Base-by-base conservation (phyloP, 805 yeast genomes). In the Metschnikowia gelsemii region DNA sequence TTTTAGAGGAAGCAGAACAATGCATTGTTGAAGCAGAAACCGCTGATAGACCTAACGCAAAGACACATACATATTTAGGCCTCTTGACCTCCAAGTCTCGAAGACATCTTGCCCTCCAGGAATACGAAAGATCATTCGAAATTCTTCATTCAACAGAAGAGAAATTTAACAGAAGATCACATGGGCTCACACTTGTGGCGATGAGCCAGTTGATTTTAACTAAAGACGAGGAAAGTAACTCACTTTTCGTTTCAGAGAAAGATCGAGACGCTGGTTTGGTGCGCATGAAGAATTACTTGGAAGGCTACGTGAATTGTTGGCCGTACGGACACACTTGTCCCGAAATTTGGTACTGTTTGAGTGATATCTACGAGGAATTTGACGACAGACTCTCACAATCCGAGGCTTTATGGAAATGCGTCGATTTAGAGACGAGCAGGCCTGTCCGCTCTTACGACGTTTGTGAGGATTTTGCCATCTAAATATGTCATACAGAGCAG, bases 1-100 rank as follows among this genome's bases (percentile, higher is more conserved):
- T 76, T 28, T 48, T 64, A 1, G 72, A 66, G 2, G 95, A 87
- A 39, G 79, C 90, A 1, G 80, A 80, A 52, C 80, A 76, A 43
- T 83, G 95, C 34, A 72, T 88, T 4, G 71, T 74, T 6, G 96
- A 88, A 59, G 87, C 95, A 1, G 82, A 76, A 43, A 61, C 69
- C 1, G 68, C 73, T 2, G 63, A 55, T 38, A 66, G 67, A 24
- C 72, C 77, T 9, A 75, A 72, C 26, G 62, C 69, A 21, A 70
- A 68, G 38, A 77, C 84, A 0, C 75, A 66, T 39, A 70, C 79
- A 5, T 66, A 72, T 45, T 60, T 75, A 34, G 84, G 82, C 1
- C 61, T 68, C 32, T 58, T 76, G 42, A 64, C 74, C 3, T 58
- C 73, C 13, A 67, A 66, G 16, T 52, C 70, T 18, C 57, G 73